Evolutionary conservation across 2,329 filamentous ascomycete species (phyloP), one percentile per base, ranked within the genome.

Genomic region (Trichophyton simii): DNA sequence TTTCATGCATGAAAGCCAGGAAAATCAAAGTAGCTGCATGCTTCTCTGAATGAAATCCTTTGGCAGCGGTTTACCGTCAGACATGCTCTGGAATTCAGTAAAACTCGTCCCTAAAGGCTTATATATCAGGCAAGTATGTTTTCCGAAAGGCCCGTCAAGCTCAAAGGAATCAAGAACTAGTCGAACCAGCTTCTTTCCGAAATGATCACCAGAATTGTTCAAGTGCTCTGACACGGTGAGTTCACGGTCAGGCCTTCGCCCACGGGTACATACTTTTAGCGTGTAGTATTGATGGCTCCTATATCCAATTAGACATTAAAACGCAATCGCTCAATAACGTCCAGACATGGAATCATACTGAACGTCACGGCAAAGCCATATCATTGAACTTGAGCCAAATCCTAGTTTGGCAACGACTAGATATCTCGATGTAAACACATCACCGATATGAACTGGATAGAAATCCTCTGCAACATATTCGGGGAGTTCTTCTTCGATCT

Each of bases 401-500:
- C 66, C 65, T 5, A 67, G 61, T 60, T 67, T 67, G 5, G 59
- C 63, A 42, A 66, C 59, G 50, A 66, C 57, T 36, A 60, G 38
- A 57, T 67, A 67, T 58, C 38, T 55, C 11, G 59, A 46, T 1
- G 54, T 55, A 11, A 63, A 20, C 9, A 63, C 42, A 50, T 62
- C 48, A 4, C 60, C 59, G 1, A 63, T 60, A 13, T 41, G 31
- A 6, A 46, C 62, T 8, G 62, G 57, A 42, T 59, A 63, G 48
- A 59, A 63, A 9, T 41, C 52, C 3, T 61, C 48, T 34, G 60
- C 41, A 9, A 57, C 18, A 38, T 63, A 63, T 11, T 22, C 20
- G 9, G 60, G 62, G 13, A 59, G 38, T 34, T 62, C 62, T 58
- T 63, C 60, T 22, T 63, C 57, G 8, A 65, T 60, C 3, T 28